Base-by-base conservation (phyloP, 2,329 filamentous ascomycete genomes). In the Colletotrichum noveboracense region DNA sequence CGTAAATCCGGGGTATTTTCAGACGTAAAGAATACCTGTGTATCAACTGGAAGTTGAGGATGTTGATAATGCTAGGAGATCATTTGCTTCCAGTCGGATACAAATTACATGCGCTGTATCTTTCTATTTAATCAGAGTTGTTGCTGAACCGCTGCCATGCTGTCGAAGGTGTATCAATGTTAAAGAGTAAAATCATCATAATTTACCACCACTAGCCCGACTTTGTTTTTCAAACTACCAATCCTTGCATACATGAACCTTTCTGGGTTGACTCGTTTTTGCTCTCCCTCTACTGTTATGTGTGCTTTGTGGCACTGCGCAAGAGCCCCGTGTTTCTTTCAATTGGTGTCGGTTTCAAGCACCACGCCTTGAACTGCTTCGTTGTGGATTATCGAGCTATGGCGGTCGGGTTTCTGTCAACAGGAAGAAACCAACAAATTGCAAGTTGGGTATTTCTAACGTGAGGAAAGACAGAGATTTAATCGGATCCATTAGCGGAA, bases 241-340 rank as follows among this genome's bases (percentile, higher is more conserved):
- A 2, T 3, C 12, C 3, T 52, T 52, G 10, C n/a, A 7, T 12
- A 7, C 1, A 21, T 13, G n/a, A 21, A 21, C 2, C 6, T 0
- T 52, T 21, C 7, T 7, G 10, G 10, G 1, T 7, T 13, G 43
- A 3, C 43, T 21, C 10, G 3, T 7, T 5, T n/a, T 48, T 21
- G n/a, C 43, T 21, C 3, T 7, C n/a, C 10, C 43, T 21, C 6
- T 5, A 38, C 7, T 18, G 7, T 38, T 38, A 3, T 18, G 36
- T 4, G 36, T 18, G 16, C 4, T 38, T 8, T 21, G n/a, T 48
- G 16, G 6, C n/a, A 52, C 43, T 13, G 10, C n/a, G 6, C 43
- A 21, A 13, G n/a, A 7, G n/a, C 43, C 10, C 6, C 0, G 10
- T 2, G 8, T 6, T n/a, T 2, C 0, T 48, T 48, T 43, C 0